Evolutionary conservation across 352 stramenopile species (phyloP).

Genomic region (Globisporangium carolinianum): DNA sequence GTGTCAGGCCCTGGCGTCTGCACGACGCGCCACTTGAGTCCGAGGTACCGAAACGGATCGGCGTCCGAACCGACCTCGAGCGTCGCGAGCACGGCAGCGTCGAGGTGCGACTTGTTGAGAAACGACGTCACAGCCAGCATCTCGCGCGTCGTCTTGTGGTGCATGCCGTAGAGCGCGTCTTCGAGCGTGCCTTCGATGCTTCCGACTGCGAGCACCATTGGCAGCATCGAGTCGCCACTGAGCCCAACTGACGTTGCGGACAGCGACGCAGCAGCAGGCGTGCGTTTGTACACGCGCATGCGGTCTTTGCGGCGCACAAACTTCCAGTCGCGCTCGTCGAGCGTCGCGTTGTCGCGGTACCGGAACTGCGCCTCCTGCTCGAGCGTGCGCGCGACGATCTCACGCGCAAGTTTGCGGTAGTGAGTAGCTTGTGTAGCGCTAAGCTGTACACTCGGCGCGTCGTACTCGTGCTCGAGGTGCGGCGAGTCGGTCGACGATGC

Average conservation of each 20-base stretch:
- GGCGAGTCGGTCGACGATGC: too few species aligned
- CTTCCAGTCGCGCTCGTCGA: slow-evolving; percentile 24
- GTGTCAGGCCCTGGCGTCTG: slow-evolving; percentile 15
- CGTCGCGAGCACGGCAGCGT: slow-evolving; percentile 34
- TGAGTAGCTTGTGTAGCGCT: too few species aligned
- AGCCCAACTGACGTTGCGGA: neutral
- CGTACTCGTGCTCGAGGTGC: too few species aligned
- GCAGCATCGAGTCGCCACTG: slow-evolving; percentile 13
- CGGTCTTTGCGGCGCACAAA: slow-evolving; percentile 26
- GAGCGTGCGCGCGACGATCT: slow-evolving; percentile 38
- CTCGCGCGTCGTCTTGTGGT: slow-evolving; percentile 38
- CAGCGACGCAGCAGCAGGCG: neutral
- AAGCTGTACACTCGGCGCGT: too few species aligned
- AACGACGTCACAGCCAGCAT: slow-evolving; percentile 34
- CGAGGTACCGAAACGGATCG: slow-evolving; percentile 39
- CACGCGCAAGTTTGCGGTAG: slow-evolving; percentile 25
- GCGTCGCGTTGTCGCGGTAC: slow-evolving; percentile 6
- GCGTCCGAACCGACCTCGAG: slow-evolving; percentile 25
- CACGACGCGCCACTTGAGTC: slow-evolving; percentile 38
- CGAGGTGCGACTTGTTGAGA: slow-evolving; percentile 28
- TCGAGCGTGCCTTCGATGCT: slow-evolving; percentile 31
- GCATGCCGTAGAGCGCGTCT: slow-evolving; percentile 40
- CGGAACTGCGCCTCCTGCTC: slow-evolving; percentile 32
- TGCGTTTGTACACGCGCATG: slow-evolving; percentile 31
- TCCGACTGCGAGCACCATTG: slow-evolving; percentile 36